phyloP scores from a whole-genome alignment of 345 rosid species.

The Eucalyptus tenuipes region DNA sequence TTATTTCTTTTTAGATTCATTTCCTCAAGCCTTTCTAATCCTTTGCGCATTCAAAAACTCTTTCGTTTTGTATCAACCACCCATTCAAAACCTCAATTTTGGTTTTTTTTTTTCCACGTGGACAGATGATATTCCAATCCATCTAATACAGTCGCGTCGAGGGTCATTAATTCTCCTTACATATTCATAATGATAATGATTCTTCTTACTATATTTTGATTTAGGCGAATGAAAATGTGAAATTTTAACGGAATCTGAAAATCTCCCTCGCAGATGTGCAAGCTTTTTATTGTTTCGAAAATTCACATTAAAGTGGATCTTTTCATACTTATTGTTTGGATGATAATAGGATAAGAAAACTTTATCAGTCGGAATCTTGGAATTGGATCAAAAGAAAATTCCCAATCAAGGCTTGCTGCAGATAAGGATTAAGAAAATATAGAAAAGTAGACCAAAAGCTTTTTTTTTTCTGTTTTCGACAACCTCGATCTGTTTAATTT shows the following conservation, averaged over 20 bases:
- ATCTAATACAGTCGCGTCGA: not conserved
- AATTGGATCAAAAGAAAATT: not conserved
- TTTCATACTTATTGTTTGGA: not conserved
- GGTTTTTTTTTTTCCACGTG: not conserved
- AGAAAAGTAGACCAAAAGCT: not conserved
- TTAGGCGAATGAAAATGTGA: not conserved
- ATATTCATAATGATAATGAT: not conserved
- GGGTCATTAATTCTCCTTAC: not conserved
- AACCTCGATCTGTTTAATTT: not conserved
- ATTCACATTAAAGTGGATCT: not conserved
- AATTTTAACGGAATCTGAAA: not conserved
- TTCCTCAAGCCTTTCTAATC: not conserved
- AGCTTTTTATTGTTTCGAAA: not conserved
- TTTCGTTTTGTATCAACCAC: not conserved
- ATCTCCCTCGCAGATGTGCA: not conserved
- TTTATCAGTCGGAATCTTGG: not conserved
- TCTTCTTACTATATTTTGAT: not conserved
- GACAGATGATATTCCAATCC: not conserved
- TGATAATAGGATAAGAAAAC: not conserved
- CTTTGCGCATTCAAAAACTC: not conserved
- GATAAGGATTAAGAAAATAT: not conserved
- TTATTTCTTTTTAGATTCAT: not conserved
- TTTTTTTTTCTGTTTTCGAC: no score
- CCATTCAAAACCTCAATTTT: not conserved
- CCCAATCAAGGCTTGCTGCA: not conserved